Conservation (phyloP, 164 flowering plant species). For the Annona cherimola region DNA sequence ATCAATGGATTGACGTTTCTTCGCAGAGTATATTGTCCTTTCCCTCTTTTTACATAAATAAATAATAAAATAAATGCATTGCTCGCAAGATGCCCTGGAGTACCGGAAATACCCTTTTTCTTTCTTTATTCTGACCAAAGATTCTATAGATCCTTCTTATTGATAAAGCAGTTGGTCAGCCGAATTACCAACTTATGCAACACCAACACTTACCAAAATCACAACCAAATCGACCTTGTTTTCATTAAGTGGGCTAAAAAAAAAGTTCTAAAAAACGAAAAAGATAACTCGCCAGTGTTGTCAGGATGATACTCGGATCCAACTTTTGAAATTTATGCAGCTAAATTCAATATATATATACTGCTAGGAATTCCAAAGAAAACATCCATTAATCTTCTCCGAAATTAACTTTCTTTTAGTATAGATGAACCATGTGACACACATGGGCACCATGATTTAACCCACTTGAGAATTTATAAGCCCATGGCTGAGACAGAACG, state of each 20-base stretch:
- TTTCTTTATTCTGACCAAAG: not conserved
- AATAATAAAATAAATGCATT: too few relatives aligned
- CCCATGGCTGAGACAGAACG: too few relatives aligned
- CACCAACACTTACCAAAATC: not conserved
- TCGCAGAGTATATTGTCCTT: slow-evolving; percentile 15
- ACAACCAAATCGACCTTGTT: not conserved
- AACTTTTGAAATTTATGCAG: too few relatives aligned
- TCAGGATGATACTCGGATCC: not conserved
- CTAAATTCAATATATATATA: too few relatives aligned
- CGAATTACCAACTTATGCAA: not conserved
- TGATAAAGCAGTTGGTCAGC: slow-evolving; percentile 3
- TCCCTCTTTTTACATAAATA: not conserved
- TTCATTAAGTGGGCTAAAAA: too few relatives aligned
- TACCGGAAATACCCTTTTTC: slow-evolving; percentile 14
- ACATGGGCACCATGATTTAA: too few relatives aligned
- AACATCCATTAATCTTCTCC: too few relatives aligned
- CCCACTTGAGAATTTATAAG: too few relatives aligned
- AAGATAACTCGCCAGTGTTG: not conserved
- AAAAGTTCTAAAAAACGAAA: too few relatives aligned
- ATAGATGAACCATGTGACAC: too few relatives aligned
- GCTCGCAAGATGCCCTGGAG: not conserved
- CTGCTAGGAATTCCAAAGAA: too few relatives aligned
- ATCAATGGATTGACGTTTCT: slow-evolving; percentile 6
- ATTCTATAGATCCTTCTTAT: not conserved
- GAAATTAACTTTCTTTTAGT: too few relatives aligned